These are phyloP conservation scores for Fusarium xyrophilum DNA, from an alignment of 2,329 filamentous ascomycete species.

Conservation along the genomic window DNA sequence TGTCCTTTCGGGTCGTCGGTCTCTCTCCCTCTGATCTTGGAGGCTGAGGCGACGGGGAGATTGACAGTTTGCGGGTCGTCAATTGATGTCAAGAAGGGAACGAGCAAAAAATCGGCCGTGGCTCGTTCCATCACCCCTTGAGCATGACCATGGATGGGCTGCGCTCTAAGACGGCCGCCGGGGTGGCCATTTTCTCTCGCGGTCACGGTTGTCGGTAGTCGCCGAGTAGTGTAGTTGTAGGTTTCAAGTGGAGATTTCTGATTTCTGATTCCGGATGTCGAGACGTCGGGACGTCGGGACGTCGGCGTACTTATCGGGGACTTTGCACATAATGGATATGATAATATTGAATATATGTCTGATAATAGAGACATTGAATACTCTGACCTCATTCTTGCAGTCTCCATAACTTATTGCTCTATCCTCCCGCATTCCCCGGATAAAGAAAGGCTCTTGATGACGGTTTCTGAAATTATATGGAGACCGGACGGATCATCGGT, in stretches of 20 bases:
- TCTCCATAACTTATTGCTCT: not conserved
- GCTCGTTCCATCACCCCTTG: conserved; percentile 6
- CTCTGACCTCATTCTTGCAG: not conserved
- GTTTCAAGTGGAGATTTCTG: conserved; percentile 7
- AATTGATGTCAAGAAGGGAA: not conserved
- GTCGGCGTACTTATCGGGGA: conserved; percentile 1
- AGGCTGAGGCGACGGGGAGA: not conserved
- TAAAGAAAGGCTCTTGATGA: conserved; percentile 3
- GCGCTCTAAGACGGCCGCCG: conserved; percentile 29
- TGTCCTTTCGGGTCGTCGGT: not conserved
- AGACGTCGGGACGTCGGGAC: conserved; percentile 27
- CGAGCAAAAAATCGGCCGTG: not conserved
- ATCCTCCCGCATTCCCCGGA: not conserved
- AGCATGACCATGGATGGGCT: not conserved
- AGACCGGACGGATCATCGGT: conserved; percentile 1
- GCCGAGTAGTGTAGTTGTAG: not conserved
- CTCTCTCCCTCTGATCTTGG: not conserved
- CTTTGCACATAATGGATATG: too few relatives aligned
- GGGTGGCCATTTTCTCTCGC: conserved; percentile 26
- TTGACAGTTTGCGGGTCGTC: not conserved
- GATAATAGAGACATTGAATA: not conserved
- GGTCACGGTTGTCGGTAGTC: conserved; percentile 33
- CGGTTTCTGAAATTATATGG: conserved; percentile 16
- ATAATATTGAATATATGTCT: too few relatives aligned
- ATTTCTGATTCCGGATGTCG: conserved; percentile 24